These are phyloP conservation scores for Ocimum tenuiflorum DNA, from an alignment of 257 asterid species.

Conservation along the genomic window DNA sequence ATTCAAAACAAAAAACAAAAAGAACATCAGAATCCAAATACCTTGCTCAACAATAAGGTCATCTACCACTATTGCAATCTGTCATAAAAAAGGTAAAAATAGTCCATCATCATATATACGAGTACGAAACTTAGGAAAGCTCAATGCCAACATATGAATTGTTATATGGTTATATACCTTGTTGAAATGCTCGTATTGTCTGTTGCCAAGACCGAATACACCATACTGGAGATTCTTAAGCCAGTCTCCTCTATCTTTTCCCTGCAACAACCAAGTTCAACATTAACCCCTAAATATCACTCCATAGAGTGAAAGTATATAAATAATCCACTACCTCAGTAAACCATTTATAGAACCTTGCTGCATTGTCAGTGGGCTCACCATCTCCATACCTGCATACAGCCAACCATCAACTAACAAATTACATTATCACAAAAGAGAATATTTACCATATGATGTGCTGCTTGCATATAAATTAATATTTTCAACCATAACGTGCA, in stretches of 20 bases:
- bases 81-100: constrained; percentile 13
- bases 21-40: constrained; percentile 19
- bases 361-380: constrained; percentile 97
- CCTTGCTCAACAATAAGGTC: constrained; percentile 66
- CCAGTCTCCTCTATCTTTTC: constrained; percentile 67
- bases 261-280: constrained; percentile 42
- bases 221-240: constrained; percentile 76
- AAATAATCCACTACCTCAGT: constrained; percentile 42
- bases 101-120: background rate
- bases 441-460: background rate
- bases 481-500: constrained; percentile 9
- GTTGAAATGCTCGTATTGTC: constrained; percentile 97
- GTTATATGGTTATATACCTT: constrained; percentile 43
- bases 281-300: constrained; percentile 12
- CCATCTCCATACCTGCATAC: constrained; percentile 92
- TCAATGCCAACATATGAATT: background rate
- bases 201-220: constrained; percentile 94
- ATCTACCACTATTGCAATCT: constrained; percentile 85
- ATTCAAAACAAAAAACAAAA: background rate
- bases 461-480: background rate
- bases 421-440: background rate
- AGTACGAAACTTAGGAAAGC: background rate
- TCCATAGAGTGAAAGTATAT: background rate
- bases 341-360: constrained; percentile 95
- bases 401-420: constrained; percentile 31